phyloP scores from a whole-genome alignment of 768 basidiomycete species.

The Lactarius sp. region DNA sequence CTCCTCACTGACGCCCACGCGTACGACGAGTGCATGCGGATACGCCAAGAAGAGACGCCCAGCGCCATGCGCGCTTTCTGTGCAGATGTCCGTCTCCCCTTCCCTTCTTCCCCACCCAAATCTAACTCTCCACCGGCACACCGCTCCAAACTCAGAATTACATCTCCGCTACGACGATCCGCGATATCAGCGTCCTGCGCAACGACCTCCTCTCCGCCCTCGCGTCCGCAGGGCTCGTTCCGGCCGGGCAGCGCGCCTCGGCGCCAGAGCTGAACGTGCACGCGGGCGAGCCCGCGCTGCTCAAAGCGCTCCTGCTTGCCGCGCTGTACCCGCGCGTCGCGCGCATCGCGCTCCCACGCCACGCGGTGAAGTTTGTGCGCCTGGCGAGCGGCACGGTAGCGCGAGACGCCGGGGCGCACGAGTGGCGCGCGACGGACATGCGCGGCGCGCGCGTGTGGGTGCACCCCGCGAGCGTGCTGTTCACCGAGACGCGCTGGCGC shows the following conservation, averaged over 20 bases:
- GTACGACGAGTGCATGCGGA: constrained; percentile 55
- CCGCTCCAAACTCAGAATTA: constrained; percentile 54
- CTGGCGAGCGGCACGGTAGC: constrained; percentile 79
- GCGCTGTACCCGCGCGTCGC: constrained; percentile 86
- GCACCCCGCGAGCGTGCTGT: constrained; percentile 80
- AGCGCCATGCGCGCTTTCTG: constrained; percentile 54
- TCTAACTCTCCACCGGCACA: too few species aligned
- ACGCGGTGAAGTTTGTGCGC: constrained; percentile 78
- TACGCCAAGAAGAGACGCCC: constrained; percentile 47
- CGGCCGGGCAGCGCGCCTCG: constrained; percentile 41
- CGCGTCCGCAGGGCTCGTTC: constrained; percentile 63
- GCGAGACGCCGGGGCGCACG: constrained; percentile 77
- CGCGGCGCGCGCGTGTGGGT: constrained; percentile 62
- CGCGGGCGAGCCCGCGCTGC: constrained; percentile 60
- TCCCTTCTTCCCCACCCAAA: constrained; percentile 10
- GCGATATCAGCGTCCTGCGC: constrained; percentile 74
- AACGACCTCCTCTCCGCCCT: constrained; percentile 73
- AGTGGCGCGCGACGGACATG: constrained; percentile 79
- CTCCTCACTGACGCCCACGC: constrained; percentile 78
- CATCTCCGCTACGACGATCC: constrained; percentile 66
- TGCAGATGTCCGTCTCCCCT: constrained; percentile 48
- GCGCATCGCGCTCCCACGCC: constrained; percentile 65
- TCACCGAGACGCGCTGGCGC: constrained; percentile 66
- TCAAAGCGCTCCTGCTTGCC: constrained; percentile 82
- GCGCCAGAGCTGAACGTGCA: constrained; percentile 58